Base-by-base conservation (phyloP, 768 basidiomycete species). In the Exsudoporus frostii region DNA sequence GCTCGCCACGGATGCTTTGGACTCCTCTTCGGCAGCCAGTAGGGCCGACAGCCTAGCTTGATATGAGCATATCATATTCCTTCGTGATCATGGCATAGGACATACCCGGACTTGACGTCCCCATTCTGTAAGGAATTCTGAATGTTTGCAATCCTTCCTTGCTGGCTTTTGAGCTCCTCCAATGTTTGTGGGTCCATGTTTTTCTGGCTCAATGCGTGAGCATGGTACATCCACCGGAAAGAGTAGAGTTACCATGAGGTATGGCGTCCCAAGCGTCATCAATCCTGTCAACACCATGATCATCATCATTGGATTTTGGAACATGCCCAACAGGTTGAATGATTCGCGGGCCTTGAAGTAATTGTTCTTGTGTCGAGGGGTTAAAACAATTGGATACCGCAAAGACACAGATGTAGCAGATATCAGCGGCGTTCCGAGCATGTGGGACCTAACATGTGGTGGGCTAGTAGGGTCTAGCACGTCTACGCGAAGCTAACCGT, bases 241-340 rank as follows among this genome's bases (percentile, higher is more conserved):
- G 4, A 15, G 38, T 14, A 39, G 17, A 51, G 74, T 44, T 63
- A 90, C 90, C 79, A 86, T 86, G 49, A 92, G 68, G 63, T 87
- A 90, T 5, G 89, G 90, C 80, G 82, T 84, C 22, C 76, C 80
- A 25, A 92, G 68, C 73, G 88, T 79, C 80, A 90, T 80, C 45
- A 70, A 73, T 34, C 79, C 89, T 41, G 79, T 85, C 57, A 79
- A 69, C 29, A 82, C 76, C 83, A 89, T 87, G 67, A 91, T 77
- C 53, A 92, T 71, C 77, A 88, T 87, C 90, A 92, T 91, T 7
- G 90, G 90, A 64, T 83, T 92, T 52, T 85, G 81, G 62, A 92
- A 74, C 86, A 92, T 90, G 48, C 74, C 81, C 51, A 86, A 50
- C 22, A 90, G 56, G 67, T 86, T 86, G 76, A 92, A 92, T 17